Conservation (phyloP, 768 basidiomycete species). For the Royoungia palumana region DNA sequence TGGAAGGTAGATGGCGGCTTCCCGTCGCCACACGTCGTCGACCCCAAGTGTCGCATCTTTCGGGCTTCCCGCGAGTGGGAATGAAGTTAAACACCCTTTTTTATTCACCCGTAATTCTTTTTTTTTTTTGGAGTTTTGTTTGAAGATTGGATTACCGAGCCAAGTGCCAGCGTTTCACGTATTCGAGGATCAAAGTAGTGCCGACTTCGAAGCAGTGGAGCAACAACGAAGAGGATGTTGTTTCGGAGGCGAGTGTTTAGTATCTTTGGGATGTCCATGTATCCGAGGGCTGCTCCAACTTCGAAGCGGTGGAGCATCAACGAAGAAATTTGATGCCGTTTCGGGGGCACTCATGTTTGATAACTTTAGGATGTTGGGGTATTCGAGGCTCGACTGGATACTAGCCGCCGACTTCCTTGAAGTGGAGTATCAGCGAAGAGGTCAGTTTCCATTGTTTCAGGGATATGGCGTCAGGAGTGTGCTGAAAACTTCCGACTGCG, state of each 20-base stretch:
- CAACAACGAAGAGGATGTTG: background rate
- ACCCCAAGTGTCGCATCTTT: too few relatives aligned
- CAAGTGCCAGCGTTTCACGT: background rate
- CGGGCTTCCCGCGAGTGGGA: too few relatives aligned
- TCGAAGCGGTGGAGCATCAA: background rate
- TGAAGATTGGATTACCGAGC: slow-evolving; percentile 7
- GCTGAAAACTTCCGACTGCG: background rate
- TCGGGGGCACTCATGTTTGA: background rate
- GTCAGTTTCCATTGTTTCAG: too few relatives aligned
- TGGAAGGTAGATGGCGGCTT: too few relatives aligned
- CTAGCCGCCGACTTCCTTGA: too few relatives aligned
- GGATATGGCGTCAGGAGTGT: too few relatives aligned
- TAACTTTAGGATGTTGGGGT: background rate
- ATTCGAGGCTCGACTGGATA: too few relatives aligned
- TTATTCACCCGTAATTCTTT: too few relatives aligned
- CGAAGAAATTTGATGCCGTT: background rate
- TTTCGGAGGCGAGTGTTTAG: background rate
- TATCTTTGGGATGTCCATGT: background rate
- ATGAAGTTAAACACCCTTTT: too few relatives aligned
- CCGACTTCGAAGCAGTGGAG: background rate
- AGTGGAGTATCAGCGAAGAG: too few relatives aligned
- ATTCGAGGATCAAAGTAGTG: background rate
- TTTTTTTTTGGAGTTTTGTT: background rate
- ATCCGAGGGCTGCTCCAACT: background rate
- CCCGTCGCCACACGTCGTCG: slow-evolving; percentile 3